Percentiles rank a stretch among this genome's conserved stretches.
Conservation (phyloP, 1,284 basidiomycete species). For the Ganoderma meredithae region DNA sequence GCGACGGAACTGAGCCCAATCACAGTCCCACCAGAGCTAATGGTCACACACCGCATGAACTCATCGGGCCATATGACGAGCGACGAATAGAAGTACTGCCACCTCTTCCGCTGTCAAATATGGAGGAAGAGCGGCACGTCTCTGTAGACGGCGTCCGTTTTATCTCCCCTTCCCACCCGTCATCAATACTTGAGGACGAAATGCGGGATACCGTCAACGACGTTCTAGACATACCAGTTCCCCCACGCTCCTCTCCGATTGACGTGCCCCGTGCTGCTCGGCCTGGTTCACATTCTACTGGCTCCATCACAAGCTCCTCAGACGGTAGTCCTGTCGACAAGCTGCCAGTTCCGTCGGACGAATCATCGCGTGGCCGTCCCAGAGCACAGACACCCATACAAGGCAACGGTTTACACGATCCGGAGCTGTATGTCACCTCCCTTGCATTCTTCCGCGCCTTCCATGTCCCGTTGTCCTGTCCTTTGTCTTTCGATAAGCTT, state of each 20-base stretch:
- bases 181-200: conserved; percentile 38
- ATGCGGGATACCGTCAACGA: conserved; percentile 33
- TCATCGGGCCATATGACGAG: conserved; percentile 44
- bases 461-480: background rate
- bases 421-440: conserved; percentile 50
- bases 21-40: conserved; percentile 29
- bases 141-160: conserved; percentile 35
- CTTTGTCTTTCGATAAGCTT: background rate
- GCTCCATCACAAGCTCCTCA: conserved; percentile 54
- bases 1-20: conserved; percentile 45
- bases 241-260: conserved; percentile 38
- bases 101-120: conserved; percentile 27
- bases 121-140: conserved; percentile 26
- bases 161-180: conserved; percentile 26
- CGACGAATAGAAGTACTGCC: conserved; percentile 33
- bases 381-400: conserved; percentile 64
- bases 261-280: conserved; percentile 40
- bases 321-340: conserved; percentile 56
- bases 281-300: conserved; percentile 43
- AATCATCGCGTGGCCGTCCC: conserved; percentile 56
- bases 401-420: conserved; percentile 52
- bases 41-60: conserved; percentile 31
- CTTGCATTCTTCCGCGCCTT: conserved; percentile 5
- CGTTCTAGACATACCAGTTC: conserved; percentile 47
- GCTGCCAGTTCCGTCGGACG: conserved; percentile 45